These are phyloP conservation scores for Dothideomycetes sp. DNA, from an alignment of 2,329 filamentous ascomycete genomes.

Conservation along the genomic window DNA sequence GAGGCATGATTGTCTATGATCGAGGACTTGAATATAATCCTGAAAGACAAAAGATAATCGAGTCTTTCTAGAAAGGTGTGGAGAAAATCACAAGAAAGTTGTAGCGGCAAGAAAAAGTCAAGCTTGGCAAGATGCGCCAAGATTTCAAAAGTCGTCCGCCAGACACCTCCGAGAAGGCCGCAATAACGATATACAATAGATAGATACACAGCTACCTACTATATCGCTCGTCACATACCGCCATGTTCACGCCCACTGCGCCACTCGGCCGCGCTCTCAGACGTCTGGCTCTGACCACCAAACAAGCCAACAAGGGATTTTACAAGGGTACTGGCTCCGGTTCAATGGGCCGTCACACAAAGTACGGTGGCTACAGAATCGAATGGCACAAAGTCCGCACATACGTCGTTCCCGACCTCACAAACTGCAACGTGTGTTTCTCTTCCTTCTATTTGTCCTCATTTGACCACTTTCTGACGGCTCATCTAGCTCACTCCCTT, in stretches of 20 bases:
- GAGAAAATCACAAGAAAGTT: not conserved
- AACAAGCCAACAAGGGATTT: conserved; percentile 85
- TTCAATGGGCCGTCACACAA: conserved; percentile 75
- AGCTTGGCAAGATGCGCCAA: conserved; percentile 7
- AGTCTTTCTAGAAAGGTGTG: not conserved
- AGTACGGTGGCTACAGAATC: conserved; percentile 73
- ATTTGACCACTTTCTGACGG: not conserved
- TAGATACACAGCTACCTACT: not conserved
- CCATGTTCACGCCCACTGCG: conserved; percentile 44
- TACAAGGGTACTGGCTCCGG: conserved; percentile 95
- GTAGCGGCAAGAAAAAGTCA: conserved; percentile 4
- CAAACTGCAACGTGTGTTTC: conserved; percentile 57
- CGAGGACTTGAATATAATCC: not conserved
- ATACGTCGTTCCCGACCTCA: conserved; percentile 68
- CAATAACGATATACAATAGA: not conserved
- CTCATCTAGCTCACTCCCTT: conserved; percentile 58
- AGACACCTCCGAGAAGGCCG: conserved; percentile 12
- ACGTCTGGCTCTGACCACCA: conserved; percentile 78
- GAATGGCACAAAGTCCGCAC: conserved; percentile 85
- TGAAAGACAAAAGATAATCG: not conserved
- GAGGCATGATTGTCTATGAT: conserved; percentile 32
- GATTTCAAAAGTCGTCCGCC: conserved; percentile 2
- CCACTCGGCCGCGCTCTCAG: conserved; percentile 58
- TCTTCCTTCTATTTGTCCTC: not conserved
- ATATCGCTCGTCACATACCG: not conserved